Base-by-base conservation (phyloP, 768 basidiomycete species). In the Collybia nuda region DNA sequence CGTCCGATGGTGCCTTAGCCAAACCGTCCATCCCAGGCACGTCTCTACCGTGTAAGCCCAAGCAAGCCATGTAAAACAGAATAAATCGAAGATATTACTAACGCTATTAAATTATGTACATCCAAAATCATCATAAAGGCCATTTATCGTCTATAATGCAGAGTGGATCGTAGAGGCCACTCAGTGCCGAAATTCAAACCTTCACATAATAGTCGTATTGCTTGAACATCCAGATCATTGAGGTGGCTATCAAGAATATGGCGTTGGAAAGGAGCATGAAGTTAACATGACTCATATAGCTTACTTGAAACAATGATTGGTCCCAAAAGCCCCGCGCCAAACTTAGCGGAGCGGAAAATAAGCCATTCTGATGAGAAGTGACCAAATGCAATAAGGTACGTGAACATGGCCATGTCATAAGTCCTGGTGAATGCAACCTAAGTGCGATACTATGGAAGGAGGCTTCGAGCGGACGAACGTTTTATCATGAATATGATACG, bases 331-430 rank as follows among this genome's bases (percentile, higher is more conserved):
- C 84, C 84, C 0, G 70, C 59, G 40, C 76, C 77, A 42, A 90
- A 54, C 42, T 76, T 85, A 32, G 87, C 82, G 2, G 91, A 86
- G 44, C 84, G 78, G 72, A 86, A 99, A 54, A 97, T 80, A 61
- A 93, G 67, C 36, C 90, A 62, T 70, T 99, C 96, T 15, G 90
- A 86, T 35, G 79, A 78, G 65, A 97, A 98, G 71, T 99, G 96
- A 4, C 78, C 81, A 62, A 93, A 88, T 2, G 93, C 96, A 59
- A 98, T 84, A 48, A 93, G 80, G 72, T 96, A 98, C 32, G 91
- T 88, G 61, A 87, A 73, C 52, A 97, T 69, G 5, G 93, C 81
- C 74, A 97, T 85, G 66, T 96, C 88, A 69, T 97, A 99, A 18
- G 94, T 70, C 22, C 95, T 98, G 58, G n/a, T 54, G 37, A 35